phyloP scores from a whole-genome alignment of 768 basidiomycete species.

The Leccinum fibrillosum region DNA sequence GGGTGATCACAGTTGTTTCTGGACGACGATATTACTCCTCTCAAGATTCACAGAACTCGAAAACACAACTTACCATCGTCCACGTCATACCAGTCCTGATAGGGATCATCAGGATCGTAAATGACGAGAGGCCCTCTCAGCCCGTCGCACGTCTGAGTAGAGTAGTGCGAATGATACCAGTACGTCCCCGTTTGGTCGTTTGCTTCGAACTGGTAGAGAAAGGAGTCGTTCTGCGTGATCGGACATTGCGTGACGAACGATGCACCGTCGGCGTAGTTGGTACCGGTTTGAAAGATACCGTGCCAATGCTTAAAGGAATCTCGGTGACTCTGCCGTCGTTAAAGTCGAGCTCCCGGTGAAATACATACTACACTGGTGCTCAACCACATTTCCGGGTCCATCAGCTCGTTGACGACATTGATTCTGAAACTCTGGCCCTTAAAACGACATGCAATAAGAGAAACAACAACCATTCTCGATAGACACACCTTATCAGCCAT shows the following conservation, averaged over 20 bases:
- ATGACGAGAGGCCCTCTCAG: constrained; percentile 38
- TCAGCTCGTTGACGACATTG: constrained; percentile 45
- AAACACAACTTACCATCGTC: constrained; percentile 36
- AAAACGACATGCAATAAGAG: background rate
- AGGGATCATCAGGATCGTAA: constrained; percentile 42
- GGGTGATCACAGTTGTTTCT: constrained; percentile 26
- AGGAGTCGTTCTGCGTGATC: constrained; percentile 21
- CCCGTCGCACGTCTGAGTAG: constrained; percentile 40
- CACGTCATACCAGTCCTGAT: constrained; percentile 37
- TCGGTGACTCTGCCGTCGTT: background rate
- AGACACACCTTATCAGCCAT: constrained; percentile 29
- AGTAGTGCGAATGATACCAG: constrained; percentile 39
- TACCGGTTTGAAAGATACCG: constrained; percentile 43
- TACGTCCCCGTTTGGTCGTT: constrained; percentile 26
- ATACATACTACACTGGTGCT: constrained; percentile 43
- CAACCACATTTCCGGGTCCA: constrained; percentile 45
- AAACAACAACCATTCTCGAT: background rate
- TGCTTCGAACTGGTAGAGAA: constrained; percentile 18
- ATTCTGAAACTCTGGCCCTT: constrained; percentile 41
- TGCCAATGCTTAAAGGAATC: constrained; percentile 48
- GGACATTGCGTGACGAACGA: constrained; percentile 37
- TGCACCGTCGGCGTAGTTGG: constrained; percentile 45
- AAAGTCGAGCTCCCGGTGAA: background rate
- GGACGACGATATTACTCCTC: background rate
- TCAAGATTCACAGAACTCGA: background rate